Percentiles rank a stretch among this genome's conserved stretches.
These are phyloP conservation scores for Pistacia vera DNA, from an alignment of 345 rosid species.

Conservation along the genomic window DNA sequence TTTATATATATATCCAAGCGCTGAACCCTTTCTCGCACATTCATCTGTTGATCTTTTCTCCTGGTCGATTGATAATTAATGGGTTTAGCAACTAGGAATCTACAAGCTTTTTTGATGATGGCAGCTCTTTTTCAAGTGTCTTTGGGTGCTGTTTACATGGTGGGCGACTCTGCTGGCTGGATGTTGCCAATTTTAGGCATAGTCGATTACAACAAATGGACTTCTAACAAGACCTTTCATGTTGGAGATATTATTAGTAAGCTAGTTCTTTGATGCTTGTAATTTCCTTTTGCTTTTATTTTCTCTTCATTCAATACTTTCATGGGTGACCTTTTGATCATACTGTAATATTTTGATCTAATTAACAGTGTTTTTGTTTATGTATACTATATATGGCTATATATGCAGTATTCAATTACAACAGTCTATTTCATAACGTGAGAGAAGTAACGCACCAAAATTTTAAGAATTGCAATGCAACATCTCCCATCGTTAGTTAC, in stretches of 20 bases:
- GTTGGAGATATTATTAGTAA: constrained; percentile 7
- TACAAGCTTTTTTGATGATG: not conserved
- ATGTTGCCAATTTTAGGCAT: not conserved
- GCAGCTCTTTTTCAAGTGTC: not conserved
- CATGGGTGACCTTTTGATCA: too few relatives aligned
- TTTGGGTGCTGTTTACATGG: constrained; percentile 7
- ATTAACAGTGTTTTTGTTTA: too few relatives aligned
- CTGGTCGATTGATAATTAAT: too few relatives aligned
- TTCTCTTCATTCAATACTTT: too few relatives aligned
- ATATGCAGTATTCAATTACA: not conserved
- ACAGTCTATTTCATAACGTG: not conserved
- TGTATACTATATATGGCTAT: too few relatives aligned
- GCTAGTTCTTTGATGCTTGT: too few relatives aligned
- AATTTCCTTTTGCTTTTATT: too few relatives aligned
- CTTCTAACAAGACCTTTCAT: constrained; percentile 5
- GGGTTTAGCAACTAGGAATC: too few relatives aligned
- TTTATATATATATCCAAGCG: too few relatives aligned
- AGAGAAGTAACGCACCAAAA: not conserved
- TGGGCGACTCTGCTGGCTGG: constrained; percentile 7
- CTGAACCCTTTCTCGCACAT: too few relatives aligned
- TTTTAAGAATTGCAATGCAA: not conserved
- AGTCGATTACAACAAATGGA: not conserved
- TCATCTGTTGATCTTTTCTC: too few relatives aligned
- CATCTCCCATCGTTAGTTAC: not conserved
- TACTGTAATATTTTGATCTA: too few relatives aligned